Base-by-base conservation (phyloP, 2,329 filamentous ascomycete species). In the Cytospora mali region DNA sequence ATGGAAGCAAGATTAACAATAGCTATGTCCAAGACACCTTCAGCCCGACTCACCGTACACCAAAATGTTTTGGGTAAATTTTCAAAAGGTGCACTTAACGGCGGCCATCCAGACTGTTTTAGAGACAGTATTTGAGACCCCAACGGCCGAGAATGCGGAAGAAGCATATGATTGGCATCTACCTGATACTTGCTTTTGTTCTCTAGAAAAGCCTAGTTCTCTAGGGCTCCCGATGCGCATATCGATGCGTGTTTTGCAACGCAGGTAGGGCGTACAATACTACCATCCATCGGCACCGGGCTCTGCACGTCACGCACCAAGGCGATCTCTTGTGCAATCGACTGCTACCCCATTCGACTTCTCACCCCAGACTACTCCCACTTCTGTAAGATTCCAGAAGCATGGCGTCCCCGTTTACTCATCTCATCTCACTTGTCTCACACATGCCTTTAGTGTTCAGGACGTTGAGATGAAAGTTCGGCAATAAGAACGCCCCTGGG, bases 401-500 rank as follows among this genome's bases (percentile, higher is more conserved):
- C n/a, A 51, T 58, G 59, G 55, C 28, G 51, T 28, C 14, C 21
- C 33, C 62, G 39, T 14, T 33, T 25, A 23, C 25, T 23, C 11
- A 29, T 21, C n/a, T 52, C 55, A 56, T 31, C 46, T 62, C 55
- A 56, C 29, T 55, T 56, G 62, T 64, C 62, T 64, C 48, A 62
- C 51, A 58, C 59, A 62, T 59, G 55, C 55, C 29, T 46, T n/a
- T 23, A 21, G n/a, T n/a, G 16, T 28, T 39, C 25, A 39, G 35
- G 14, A 55, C 18, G 28, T 59, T n/a, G 21, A 25, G 18, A 49
- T 54, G 48, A 31, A 21, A 31, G 25, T n/a, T 10, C 25, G 28
- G 51, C 49, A 31, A 64, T 59, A 64, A 51, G 52, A 31, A 56
- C 6, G 16, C 48, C 27, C 54, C 49, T n/a, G n/a, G 25, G 33